Evolutionary conservation across 805 yeast genomes (phyloP).

Genomic region (Gaillardinia entomophila): DNA sequence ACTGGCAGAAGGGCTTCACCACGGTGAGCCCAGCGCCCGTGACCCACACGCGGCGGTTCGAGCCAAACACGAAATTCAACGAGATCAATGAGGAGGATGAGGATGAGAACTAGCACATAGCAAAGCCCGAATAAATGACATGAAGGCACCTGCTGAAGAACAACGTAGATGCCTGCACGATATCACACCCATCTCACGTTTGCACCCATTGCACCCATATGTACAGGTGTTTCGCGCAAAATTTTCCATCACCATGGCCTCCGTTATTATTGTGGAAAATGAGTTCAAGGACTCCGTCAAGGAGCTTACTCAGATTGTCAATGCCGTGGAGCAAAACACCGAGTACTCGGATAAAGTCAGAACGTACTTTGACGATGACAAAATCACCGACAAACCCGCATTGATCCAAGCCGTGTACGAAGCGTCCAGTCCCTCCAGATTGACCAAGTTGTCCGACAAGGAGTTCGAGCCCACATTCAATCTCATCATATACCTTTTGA

Average conservation of each 20-base stretch:
- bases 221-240: no score
- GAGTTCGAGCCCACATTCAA: conserved; percentile 43
- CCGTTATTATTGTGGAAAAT: conserved; percentile 40
- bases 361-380: conserved; percentile 14
- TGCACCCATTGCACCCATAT: no score
- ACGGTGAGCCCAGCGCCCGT: background rate
- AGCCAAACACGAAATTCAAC: background rate
- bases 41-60: background rate
- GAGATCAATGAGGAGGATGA: conserved; percentile 11
- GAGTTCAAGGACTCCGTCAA: conserved; percentile 35
- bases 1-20: background rate
- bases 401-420: conserved; percentile 22
- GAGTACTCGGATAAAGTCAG: conserved; percentile 22
- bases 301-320: conserved; percentile 36
- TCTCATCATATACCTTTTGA: conserved; percentile 30
- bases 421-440: conserved; percentile 21
- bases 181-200: no score
- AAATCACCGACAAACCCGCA: conserved; percentile 21
- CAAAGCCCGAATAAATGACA: background rate
- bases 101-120: conserved; percentile 1
- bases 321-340: conserved; percentile 20
- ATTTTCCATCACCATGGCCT: conserved; percentile 21
- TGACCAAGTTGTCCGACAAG: conserved; percentile 33
- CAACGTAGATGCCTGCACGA: no score
- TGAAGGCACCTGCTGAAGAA: no score